These are phyloP conservation scores for Acanthamoeba rhysodes DNA, from an alignment of 208 protist genomes.

Conservation along the genomic window DNA sequence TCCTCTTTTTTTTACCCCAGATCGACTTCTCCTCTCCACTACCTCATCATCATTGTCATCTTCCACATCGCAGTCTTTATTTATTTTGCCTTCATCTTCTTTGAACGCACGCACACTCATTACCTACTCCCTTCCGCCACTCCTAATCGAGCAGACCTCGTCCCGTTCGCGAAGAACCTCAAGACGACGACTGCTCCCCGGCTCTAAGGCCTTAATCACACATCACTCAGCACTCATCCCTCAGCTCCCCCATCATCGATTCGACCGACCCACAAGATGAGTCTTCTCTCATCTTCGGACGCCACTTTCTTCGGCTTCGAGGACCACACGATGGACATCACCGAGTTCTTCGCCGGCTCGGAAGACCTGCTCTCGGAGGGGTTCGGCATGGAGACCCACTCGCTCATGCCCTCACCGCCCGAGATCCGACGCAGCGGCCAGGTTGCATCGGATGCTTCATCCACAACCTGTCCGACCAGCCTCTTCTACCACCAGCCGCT, in stretches of 20 bases:
- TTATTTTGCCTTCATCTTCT: too few species aligned
- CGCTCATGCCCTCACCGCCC: neutral
- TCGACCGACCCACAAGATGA: neutral
- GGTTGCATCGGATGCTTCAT: neutral
- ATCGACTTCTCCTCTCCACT: too few species aligned
- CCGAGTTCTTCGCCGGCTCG: constrained; percentile 17
- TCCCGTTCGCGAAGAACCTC: too few species aligned
- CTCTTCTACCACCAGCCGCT: neutral
- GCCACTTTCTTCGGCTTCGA: neutral
- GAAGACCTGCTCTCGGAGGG: neutral
- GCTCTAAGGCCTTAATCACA: neutral
- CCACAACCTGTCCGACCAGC: neutral
- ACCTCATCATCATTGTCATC: too few species aligned
- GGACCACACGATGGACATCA: constrained; percentile 29
- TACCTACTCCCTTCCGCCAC: too few species aligned
- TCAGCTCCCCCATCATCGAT: neutral
- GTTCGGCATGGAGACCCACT: neutral
- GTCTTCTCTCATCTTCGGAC: neutral
- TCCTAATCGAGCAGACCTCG: too few species aligned
- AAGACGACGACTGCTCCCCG: too few species aligned
- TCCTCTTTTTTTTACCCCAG: too few species aligned
- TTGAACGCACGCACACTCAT: too few species aligned
- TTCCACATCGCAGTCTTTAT: too few species aligned
- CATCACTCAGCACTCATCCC: too few species aligned
- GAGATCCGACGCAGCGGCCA: neutral